Evolutionary conservation across 2,329 filamentous ascomycete species (phyloP).

Genomic region (Hymenoscyphus fructigenus): DNA sequence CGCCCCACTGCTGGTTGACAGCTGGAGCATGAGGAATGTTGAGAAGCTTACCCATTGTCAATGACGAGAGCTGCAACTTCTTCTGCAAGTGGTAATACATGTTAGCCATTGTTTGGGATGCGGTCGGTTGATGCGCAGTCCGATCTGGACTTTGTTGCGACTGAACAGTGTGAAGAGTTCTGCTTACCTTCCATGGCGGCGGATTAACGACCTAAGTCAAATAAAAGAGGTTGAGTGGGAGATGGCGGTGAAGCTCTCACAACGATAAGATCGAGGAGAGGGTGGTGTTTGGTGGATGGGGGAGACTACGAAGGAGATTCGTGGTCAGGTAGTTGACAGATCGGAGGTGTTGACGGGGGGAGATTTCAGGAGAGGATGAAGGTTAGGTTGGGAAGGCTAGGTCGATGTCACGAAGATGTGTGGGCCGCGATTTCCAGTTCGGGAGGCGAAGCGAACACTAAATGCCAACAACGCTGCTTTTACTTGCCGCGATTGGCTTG

Average conservation of each 20-base stretch:
- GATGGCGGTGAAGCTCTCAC: conserved; percentile 33
- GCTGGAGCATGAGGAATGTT: conserved; percentile 33
- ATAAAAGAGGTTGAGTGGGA: conserved; percentile 33
- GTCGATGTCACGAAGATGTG: conserved; percentile 29
- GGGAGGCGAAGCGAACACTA: conserved; percentile 32
- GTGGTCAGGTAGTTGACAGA: conserved; percentile 29
- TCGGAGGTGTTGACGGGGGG: conserved; percentile 16
- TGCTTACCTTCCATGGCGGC: conserved; percentile 43
- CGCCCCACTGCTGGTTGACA: conserved; percentile 29
- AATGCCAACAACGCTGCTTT: conserved; percentile 14
- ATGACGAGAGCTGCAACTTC: conserved; percentile 99
- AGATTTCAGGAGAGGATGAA: conserved; percentile 23
- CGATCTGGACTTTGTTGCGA: conserved; percentile 4
- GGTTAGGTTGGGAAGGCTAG: conserved; percentile 19
- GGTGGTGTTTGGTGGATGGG: conserved; percentile 16
- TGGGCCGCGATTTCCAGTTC: conserved; percentile 32
- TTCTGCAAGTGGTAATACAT: conserved; percentile 59
- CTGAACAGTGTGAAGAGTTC: conserved; percentile 13
- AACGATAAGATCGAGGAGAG: conserved; percentile 28
- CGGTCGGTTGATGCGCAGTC: conserved; percentile 23
- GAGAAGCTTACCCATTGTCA: conserved; percentile 98
- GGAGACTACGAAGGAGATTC: conserved; percentile 34
- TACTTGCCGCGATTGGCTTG: conserved; percentile 8
- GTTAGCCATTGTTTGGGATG: conserved; percentile 30
- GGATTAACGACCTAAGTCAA: conserved; percentile 38